A percentile compares a stretch with the other conserved stretches of the same genome.
These are phyloP conservation scores for Myochromella boudieri DNA, from an alignment of 768 basidiomycete species.

Conservation along the genomic window DNA sequence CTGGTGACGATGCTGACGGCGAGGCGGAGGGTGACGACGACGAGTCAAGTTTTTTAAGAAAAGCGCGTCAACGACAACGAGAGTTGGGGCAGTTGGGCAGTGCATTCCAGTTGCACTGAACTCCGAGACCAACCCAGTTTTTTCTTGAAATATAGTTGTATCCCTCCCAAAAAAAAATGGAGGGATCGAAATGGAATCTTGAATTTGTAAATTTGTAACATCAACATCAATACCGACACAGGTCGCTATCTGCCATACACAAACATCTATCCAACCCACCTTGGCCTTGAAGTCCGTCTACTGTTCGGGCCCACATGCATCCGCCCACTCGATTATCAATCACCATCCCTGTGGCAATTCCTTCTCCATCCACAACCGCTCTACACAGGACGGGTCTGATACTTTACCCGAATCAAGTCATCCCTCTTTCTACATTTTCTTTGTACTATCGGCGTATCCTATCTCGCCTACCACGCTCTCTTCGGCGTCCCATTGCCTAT, in stretches of 20 bases:
- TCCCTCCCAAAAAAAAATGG: slow-evolving; percentile 2
- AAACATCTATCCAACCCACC: not conserved
- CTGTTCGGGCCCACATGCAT: no score
- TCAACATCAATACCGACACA: slow-evolving; percentile 1
- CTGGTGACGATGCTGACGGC: slow-evolving; percentile 36
- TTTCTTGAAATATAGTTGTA: slow-evolving; percentile 5
- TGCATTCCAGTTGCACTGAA: slow-evolving; percentile 66
- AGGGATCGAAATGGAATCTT: not conserved
- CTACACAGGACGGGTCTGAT: no score
- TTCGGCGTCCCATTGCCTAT: not conserved
- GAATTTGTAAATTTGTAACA: slow-evolving; percentile 8
- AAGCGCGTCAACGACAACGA: slow-evolving; percentile 13
- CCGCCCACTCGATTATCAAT: not conserved
- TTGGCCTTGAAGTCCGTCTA: no score
- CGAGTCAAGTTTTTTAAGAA: slow-evolving; percentile 22
- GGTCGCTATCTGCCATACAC: slow-evolving; percentile 1
- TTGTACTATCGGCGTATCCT: not conserved
- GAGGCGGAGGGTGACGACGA: slow-evolving; percentile 33
- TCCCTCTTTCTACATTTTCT: not conserved
- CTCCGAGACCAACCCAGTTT: no score
- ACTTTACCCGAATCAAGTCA: no score
- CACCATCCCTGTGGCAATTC: not conserved
- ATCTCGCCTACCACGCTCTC: not conserved
- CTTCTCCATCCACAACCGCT: no score
- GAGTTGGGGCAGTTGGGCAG: slow-evolving; percentile 51